A percentile compares a stretch with the other conserved stretches of the same genome.
These are phyloP conservation scores for Microcera coccophila DNA, from an alignment of 2,329 filamentous ascomycete species.

Conservation along the genomic window DNA sequence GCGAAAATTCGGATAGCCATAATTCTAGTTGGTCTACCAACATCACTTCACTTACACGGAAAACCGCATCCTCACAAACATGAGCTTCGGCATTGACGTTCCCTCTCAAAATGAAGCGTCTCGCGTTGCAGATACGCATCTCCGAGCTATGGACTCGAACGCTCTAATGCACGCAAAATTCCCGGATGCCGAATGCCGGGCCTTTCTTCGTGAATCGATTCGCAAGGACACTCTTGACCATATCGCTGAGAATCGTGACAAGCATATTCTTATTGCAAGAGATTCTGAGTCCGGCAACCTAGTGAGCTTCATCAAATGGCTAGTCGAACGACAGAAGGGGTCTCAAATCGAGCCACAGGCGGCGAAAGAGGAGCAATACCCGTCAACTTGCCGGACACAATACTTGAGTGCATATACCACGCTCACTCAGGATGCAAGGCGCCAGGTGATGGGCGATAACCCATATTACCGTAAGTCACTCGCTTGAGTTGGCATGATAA, in stretches of 20 bases:
- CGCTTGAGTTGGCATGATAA: constrained; percentile 1
- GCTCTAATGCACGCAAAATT: constrained; percentile 39
- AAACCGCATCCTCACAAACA: constrained; percentile 7
- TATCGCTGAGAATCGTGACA: constrained; percentile 19
- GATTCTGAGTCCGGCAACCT: constrained; percentile 28
- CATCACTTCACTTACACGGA: neutral
- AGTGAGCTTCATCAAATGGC: constrained; percentile 37
- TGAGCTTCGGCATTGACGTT: constrained; percentile 26
- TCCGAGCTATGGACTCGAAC: constrained; percentile 39
- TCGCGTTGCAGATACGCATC: constrained; percentile 31
- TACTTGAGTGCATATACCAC: constrained; percentile 34
- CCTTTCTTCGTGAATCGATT: constrained; percentile 30
- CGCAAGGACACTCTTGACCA: constrained; percentile 29
- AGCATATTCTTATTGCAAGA: constrained; percentile 34
- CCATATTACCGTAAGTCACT: constrained; percentile 37
- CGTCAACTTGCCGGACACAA: constrained; percentile 27
- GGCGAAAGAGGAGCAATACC: constrained; percentile 26
- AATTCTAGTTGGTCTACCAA: neutral
- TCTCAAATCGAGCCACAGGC: constrained; percentile 11
- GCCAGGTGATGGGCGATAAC: constrained; percentile 26
- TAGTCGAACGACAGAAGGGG: constrained; percentile 23
- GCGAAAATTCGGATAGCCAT: too few relatives aligned
- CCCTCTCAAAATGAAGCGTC: constrained; percentile 25
- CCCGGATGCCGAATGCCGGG: constrained; percentile 30
- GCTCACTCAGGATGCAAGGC: constrained; percentile 30